Evolutionary conservation across 176 grass and related monocot genomes (phyloP).

Genomic region (Hyparrhenia diplandra): DNA sequence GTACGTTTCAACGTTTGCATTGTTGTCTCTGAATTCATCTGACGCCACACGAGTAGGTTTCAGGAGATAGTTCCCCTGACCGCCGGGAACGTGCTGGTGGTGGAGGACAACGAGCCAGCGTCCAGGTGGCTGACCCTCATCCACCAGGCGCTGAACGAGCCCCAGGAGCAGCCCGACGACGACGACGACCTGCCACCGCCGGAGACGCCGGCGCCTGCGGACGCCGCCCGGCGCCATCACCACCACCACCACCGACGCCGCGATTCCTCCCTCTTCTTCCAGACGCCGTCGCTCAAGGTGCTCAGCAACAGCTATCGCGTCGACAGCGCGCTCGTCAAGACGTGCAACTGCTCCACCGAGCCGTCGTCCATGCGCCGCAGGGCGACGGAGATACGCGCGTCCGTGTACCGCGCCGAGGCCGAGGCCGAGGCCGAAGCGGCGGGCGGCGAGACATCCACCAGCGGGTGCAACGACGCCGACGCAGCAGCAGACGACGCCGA

Average conservation of each 20-base stretch:
- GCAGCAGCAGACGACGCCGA: conserved; percentile 7
- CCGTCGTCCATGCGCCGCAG: conserved; percentile 14
- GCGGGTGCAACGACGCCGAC: neutral
- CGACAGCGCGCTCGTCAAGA: conserved; percentile 79
- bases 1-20: neutral
- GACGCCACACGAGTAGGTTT: conserved; percentile 52
- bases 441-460: neutral
- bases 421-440: neutral
- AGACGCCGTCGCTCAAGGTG: conserved; percentile 73
- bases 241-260: conserved; percentile 16
- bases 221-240: neutral
- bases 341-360: conserved; percentile 73
- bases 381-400: conserved; percentile 51
- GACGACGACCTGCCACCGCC: conserved; percentile 17
- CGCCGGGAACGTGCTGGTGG: conserved; percentile 82
- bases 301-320: conserved; percentile 84
- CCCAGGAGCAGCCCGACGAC: conserved; percentile 25
- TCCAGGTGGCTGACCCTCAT: conserved; percentile 81
- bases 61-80: conserved; percentile 97
- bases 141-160: conserved; percentile 75
- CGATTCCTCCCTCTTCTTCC: conserved; percentile 53
- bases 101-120: conserved; percentile 97
- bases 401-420: conserved; percentile 53
- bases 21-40: neutral
- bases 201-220: neutral